Evolutionary conservation across 139 green algal genomes (phyloP), one percentile per base, ranked within the genome.

Genomic region (Chlamydomonas sp.): DNA sequence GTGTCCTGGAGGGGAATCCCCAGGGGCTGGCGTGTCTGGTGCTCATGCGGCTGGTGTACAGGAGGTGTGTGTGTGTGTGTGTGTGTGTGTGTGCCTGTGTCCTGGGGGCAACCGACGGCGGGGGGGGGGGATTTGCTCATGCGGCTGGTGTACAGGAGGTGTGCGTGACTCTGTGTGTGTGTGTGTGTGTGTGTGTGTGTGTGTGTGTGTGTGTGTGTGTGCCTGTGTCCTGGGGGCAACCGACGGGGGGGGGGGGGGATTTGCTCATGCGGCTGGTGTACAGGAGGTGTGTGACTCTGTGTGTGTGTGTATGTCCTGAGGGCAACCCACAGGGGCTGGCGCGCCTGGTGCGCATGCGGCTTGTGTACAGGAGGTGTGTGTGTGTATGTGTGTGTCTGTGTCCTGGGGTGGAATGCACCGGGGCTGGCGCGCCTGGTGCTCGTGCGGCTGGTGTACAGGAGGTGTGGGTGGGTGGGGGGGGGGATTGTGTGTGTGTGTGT

Each of bases 141-240:
- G 63, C 76, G 63, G 30, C 72, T 2, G 64, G 80, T 3, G 39
- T 86, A 26, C 79, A 80, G 70, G 58, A 69, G 37, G n/a, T n/a
- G n/a, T n/a, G n/a, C n/a, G n/a, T n/a, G n/a, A n/a, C n/a, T n/a
- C n/a, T n/a, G n/a, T n/a, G n/a, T n/a, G n/a, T n/a, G n/a, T n/a
- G n/a, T n/a, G n/a, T n/a, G n/a, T n/a, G n/a, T n/a, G n/a, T n/a
- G n/a, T n/a, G n/a, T n/a, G n/a, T n/a, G n/a, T n/a, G n/a, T n/a
- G n/a, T n/a, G n/a, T n/a, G n/a, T n/a, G n/a, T n/a, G n/a, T n/a
- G n/a, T n/a, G n/a, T n/a, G n/a, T n/a, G n/a, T n/a, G n/a, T n/a
- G n/a, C n/a, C n/a, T n/a, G n/a, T n/a, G n/a, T n/a, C 24, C 79
- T 99, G 48, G 94, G 94, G 0, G 94, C 94, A 60, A 33, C 39